These are phyloP conservation scores for Neofusicoccum sp. DNA, from an alignment of 2,329 filamentous ascomycete genomes.

Conservation along the genomic window DNA sequence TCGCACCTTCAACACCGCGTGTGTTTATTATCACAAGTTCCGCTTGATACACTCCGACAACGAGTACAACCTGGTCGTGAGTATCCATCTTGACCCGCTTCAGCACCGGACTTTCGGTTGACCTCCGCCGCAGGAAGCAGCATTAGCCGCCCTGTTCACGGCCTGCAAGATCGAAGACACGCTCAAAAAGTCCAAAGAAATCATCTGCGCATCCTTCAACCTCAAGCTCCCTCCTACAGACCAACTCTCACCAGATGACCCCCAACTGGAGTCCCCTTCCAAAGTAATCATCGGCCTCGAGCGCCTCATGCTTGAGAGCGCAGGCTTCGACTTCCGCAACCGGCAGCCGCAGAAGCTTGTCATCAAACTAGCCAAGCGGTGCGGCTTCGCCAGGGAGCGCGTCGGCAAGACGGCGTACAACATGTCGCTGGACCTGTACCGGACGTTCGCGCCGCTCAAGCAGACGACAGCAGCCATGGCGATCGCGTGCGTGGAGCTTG, in stretches of 20 bases:
- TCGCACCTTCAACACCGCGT: constrained; percentile 87
- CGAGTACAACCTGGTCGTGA: constrained; percentile 72
- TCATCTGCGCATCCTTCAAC: constrained; percentile 87
- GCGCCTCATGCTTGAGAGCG: constrained; percentile 86
- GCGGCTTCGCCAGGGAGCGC: constrained; percentile 52
- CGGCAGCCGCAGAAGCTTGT: constrained; percentile 83
- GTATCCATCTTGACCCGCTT: constrained; percentile 21
- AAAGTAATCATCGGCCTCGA: constrained; percentile 86
- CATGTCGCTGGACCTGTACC: constrained; percentile 85
- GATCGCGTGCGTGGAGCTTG: constrained; percentile 77
- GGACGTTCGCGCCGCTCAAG: constrained; percentile 89
- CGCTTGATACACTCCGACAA: constrained; percentile 78
- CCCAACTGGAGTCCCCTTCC: constrained; percentile 74
- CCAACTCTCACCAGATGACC: constrained; percentile 75
- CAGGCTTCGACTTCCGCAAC: constrained; percentile 89
- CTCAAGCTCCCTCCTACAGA: constrained; percentile 68
- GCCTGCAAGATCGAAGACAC: constrained; percentile 98
- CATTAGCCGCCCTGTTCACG: constrained; percentile 82
- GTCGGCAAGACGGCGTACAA: constrained; percentile 72
- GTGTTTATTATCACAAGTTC: constrained; percentile 91
- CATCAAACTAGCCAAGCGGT: constrained; percentile 70
- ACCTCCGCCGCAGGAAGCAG: constrained; percentile 63
- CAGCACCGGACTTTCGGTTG: not conserved
- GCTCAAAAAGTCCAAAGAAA: constrained; percentile 91
- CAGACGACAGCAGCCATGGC: constrained; percentile 84